Base-by-base conservation (phyloP, 495 filamentous ascomycete genomes). In the Podospora didyma region DNA sequence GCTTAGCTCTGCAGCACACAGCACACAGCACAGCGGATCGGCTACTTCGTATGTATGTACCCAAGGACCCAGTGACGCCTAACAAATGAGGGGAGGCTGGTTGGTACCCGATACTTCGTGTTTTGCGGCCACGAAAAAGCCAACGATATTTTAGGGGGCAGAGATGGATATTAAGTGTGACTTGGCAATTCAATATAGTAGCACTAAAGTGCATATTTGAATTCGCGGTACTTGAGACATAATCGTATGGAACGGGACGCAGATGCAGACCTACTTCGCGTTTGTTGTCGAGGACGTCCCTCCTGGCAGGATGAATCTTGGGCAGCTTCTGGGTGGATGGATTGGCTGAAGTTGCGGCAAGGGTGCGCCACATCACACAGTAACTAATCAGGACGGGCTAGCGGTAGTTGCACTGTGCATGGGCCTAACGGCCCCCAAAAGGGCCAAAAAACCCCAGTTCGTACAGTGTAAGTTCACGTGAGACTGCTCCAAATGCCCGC, bases 301-400 rank as follows among this genome's bases (percentile, higher is more conserved):
- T n/a, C n/a, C 26, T 31, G 26, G 9, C 9, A 31, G 26, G 26
- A 31, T 31, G 26, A 31, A 31, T 31, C 9, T 31, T 3, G 26
- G 26, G 9, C 9, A n/a, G n/a, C n/a, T n/a, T n/a, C n/a, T n/a
- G n/a, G n/a, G n/a, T n/a, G n/a, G n/a, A n/a, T n/a, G n/a, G n/a
- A n/a, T n/a, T n/a, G n/a, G n/a, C n/a, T n/a, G n/a, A 26, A 47
- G 45, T 28, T 12, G 22, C 10, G 2, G 49, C 1, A 39, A 19
- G 31, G 21, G 48, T 17, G 31, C 49, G 28, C 53, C 58, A 56
- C 58, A 61, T 61, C 58, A 61, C 58, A 61, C 58, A 21, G 58
- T 61, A 41, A 42, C 10, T 0, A 20, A n/a, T 39, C 6, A 7
- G 0, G 23, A 12, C 19, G 19, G 22, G 14, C 10, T 39, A 34